A percentile compares a stretch with the other conserved stretches of the same genome.
phyloP scores from a whole-genome alignment of 2,329 filamentous ascomycete species.

The Hypoxylon sp. region DNA sequence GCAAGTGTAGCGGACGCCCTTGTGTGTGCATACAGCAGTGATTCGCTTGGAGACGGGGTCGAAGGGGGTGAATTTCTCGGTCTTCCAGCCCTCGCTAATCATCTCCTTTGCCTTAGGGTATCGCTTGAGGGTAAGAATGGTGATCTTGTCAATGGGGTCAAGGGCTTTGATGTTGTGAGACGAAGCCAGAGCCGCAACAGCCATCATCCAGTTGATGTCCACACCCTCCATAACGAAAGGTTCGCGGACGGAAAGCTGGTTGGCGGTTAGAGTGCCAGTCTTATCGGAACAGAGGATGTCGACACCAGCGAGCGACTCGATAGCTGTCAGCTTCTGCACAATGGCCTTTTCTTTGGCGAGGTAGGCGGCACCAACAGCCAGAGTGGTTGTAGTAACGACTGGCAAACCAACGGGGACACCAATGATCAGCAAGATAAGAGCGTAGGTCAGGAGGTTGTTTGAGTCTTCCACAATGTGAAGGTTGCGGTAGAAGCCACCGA shows the following conservation, averaged over 20 bases:
- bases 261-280: constrained; percentile 79
- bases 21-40: constrained; percentile 75
- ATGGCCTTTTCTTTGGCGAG: constrained; percentile 81
- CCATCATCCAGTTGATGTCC: constrained; percentile 86
- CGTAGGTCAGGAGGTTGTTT: constrained; percentile 74
- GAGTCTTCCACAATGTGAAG: constrained; percentile 73
- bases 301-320: constrained; percentile 80
- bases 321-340: constrained; percentile 81
- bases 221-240: constrained; percentile 80
- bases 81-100: constrained; percentile 80
- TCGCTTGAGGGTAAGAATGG: constrained; percentile 78
- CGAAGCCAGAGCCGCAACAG: constrained; percentile 78
- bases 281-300: constrained; percentile 83
- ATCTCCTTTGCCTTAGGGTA: constrained; percentile 82
- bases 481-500: constrained; percentile 81
- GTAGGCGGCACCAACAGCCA: constrained; percentile 81
- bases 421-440: constrained; percentile 77
- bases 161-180: constrained; percentile 83
- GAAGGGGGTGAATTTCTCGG: constrained; percentile 83
- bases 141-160: constrained; percentile 82
- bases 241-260: constrained; percentile 79
- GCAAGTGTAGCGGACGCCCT: constrained; percentile 77
- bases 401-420: constrained; percentile 82
- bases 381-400: constrained; percentile 79
- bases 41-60: constrained; percentile 86